Conservation (phyloP, 2,329 filamentous ascomycete genomes). For the Talaromyces piceae region DNA sequence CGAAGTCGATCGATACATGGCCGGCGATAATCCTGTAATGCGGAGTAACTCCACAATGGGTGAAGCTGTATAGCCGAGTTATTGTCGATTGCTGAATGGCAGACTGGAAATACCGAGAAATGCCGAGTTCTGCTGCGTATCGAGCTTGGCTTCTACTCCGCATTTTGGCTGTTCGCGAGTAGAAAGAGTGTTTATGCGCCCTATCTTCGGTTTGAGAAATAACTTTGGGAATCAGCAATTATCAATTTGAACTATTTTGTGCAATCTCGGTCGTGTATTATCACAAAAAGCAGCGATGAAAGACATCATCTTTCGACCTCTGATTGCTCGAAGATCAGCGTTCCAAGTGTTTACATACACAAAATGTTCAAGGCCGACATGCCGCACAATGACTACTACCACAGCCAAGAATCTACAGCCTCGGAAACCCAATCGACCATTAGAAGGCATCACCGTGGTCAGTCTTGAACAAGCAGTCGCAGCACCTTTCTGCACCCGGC, state of each 20-base stretch:
- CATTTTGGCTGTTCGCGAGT: neutral
- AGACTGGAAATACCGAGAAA: neutral
- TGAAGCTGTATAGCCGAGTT: neutral
- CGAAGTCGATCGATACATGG: neutral
- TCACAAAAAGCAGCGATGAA: neutral
- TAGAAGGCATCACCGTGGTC: slow-evolving; percentile 44
- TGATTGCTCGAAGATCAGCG: neutral
- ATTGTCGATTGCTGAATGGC: neutral
- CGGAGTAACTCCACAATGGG: neutral
- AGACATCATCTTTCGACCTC: neutral
- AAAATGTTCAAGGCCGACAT: neutral
- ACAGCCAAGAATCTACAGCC: neutral
- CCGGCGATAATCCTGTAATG: no score
- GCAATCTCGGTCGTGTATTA: neutral
- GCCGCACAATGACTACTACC: neutral
- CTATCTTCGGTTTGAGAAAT: neutral
- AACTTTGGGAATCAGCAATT: neutral
- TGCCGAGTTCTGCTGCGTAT: no score
- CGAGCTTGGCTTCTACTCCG: neutral
- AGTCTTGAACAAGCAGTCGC: slow-evolving; percentile 50
- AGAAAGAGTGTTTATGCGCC: no score
- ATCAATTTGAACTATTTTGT: neutral
- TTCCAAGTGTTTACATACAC: neutral
- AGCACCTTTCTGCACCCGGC: slow-evolving; percentile 48
- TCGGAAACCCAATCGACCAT: slow-evolving; percentile 19